A percentile compares a stretch with the other conserved stretches of the same genome.
Conservation (phyloP, 495 filamentous ascomycete genomes). For the Pseudevernia furfuracea region DNA sequence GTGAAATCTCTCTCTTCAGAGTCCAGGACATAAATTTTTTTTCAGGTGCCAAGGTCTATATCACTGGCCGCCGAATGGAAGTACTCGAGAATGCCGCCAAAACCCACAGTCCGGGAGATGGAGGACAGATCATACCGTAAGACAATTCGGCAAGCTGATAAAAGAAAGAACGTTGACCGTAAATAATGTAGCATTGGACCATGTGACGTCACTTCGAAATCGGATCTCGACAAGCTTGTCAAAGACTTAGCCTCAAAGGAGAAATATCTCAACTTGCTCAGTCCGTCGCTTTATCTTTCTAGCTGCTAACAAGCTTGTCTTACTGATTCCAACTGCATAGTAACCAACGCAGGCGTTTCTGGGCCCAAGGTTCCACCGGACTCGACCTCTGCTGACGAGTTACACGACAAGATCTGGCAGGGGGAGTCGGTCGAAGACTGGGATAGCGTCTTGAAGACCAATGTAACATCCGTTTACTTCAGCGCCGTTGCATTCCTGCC, state of each 20-base stretch:
- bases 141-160: not conserved
- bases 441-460: constrained; percentile 44
- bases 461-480: constrained; percentile 46
- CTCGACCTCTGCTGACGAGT: constrained; percentile 17
- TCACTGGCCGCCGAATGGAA: constrained; percentile 27
- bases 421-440: constrained; percentile 34
- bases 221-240: constrained; percentile 23
- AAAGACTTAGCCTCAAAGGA: constrained; percentile 23
- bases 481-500: constrained; percentile 47
- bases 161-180: not conserved
- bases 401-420: constrained; percentile 22
- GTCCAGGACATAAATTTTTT: not conserved
- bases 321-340: constrained; percentile 4
- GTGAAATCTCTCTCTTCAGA: not conserved
- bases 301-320: not conserved
- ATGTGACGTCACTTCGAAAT: constrained; percentile 29
- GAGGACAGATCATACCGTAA: constrained; percentile 26
- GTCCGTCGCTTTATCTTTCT: constrained; percentile 1
- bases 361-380: constrained; percentile 25
- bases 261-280: constrained; percentile 26
- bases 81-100: constrained; percentile 27
- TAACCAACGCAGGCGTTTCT: constrained; percentile 27
- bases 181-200: constrained; percentile 27
- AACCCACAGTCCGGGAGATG: constrained; percentile 21
- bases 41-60: constrained; percentile 29